Evolutionary conservation across 495 filamentous ascomycete genomes (phyloP).

Genomic region (Tricharina praecox): DNA sequence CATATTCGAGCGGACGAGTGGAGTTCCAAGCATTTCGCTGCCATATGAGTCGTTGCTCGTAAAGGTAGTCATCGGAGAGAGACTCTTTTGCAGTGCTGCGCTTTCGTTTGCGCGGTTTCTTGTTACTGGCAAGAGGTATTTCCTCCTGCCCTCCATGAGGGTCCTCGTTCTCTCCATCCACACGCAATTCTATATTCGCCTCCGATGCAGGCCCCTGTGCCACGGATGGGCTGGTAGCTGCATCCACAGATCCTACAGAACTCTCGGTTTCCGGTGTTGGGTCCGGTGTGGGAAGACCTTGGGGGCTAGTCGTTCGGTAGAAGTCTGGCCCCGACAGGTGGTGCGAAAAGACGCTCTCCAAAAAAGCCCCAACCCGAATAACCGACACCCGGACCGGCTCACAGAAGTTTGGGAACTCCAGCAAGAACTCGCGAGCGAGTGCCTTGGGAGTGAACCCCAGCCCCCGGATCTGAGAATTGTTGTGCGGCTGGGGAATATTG

Average conservation of each 20-base stretch:
- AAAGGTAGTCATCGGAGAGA: neutral
- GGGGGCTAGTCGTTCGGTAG: too few species aligned
- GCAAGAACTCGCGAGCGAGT: neutral
- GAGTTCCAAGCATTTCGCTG: neutral
- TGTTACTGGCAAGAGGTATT: neutral
- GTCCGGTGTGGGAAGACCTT: neutral
- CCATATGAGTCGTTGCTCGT: neutral
- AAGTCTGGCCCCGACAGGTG: too few species aligned
- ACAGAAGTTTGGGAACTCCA: neutral
- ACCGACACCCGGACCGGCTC: neutral
- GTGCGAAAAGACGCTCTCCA: too few species aligned
- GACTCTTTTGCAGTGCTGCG: neutral
- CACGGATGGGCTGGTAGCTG: neutral
- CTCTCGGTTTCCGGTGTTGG: neutral
- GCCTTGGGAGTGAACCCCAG: neutral
- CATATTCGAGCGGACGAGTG: neutral
- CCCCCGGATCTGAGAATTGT: neutral
- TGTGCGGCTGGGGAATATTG: neutral
- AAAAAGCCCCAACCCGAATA: neutral
- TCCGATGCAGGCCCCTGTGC: neutral
- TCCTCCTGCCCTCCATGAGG: neutral
- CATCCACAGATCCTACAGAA: neutral
- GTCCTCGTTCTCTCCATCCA: neutral
- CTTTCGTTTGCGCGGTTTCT: neutral
- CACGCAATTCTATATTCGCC: neutral